Evolutionary conservation across 352 stramenopile genomes (phyloP).

Genomic region (Elongisporangium prolatum): DNA sequence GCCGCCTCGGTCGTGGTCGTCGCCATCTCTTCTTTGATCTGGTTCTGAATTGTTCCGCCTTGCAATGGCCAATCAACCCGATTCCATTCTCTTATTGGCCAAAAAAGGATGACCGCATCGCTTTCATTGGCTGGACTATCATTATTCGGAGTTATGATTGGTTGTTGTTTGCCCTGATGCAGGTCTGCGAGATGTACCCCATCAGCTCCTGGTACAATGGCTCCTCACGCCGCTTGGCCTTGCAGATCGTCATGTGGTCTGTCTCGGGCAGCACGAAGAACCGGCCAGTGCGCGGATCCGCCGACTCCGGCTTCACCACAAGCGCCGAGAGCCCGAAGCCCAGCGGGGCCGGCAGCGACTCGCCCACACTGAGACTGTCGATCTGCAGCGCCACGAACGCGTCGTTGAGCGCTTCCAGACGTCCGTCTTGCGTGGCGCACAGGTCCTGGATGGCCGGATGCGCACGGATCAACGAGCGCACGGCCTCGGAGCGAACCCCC

Average conservation of each 20-base stretch:
- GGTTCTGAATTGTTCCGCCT: not conserved
- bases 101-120: not conserved
- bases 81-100: not conserved
- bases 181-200: constrained; percentile 23
- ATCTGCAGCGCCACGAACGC: constrained; percentile 60
- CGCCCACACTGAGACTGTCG: constrained; percentile 68
- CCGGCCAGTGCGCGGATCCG: constrained; percentile 57
- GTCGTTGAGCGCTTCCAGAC: constrained; percentile 61
- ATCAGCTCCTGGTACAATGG: constrained; percentile 61
- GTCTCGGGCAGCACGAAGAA: constrained; percentile 59
- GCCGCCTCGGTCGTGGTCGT: constrained; percentile 4
- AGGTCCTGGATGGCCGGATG: constrained; percentile 77
- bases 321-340: constrained; percentile 68
- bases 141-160: not conserved
- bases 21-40: constrained; percentile 1
- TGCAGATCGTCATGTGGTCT: constrained; percentile 89
- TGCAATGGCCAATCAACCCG: not conserved
- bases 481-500: constrained; percentile 53
- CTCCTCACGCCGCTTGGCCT: constrained; percentile 59
- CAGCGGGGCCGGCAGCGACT: constrained; percentile 52
- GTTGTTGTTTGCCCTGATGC: not conserved
- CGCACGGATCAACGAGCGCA: constrained; percentile 65
- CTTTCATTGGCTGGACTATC: not conserved
- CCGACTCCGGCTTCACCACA: constrained; percentile 72
- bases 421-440: constrained; percentile 34